Evolutionary conservation across 805 yeast genomes (phyloP).

Genomic region (Dipodascus albidus): DNA sequence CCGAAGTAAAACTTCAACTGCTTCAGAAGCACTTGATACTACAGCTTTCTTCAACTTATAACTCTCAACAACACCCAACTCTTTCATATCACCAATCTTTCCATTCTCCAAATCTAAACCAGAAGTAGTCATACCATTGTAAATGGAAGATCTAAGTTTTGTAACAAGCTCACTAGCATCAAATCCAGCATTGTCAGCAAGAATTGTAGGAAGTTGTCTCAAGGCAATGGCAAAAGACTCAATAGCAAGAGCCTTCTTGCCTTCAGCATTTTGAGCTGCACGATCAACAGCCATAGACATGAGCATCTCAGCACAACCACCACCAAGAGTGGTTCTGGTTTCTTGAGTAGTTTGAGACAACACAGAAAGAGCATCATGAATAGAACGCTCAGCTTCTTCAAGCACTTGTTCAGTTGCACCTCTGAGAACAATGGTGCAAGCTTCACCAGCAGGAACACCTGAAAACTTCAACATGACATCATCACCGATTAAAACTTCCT

Average conservation of each 20-base stretch:
- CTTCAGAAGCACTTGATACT: slow-evolving; percentile 93
- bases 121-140: slow-evolving; percentile 82
- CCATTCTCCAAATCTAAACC: slow-evolving; percentile 87
- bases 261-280: slow-evolving; percentile 82
- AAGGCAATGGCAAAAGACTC: slow-evolving; percentile 91
- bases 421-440: slow-evolving; percentile 89
- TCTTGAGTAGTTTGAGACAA: slow-evolving; percentile 89
- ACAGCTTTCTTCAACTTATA: slow-evolving; percentile 89
- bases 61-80: slow-evolving; percentile 84
- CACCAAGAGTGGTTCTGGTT: slow-evolving; percentile 86
- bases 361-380: slow-evolving; percentile 94
- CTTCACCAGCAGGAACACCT: slow-evolving; percentile 94
- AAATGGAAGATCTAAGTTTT: slow-evolving; percentile 78
- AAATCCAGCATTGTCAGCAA: slow-evolving; percentile 95
- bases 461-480: slow-evolving; percentile 81
- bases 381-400: slow-evolving; percentile 93
- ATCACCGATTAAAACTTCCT: slow-evolving; percentile 90
- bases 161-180: slow-evolving; percentile 90
- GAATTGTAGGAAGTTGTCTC: slow-evolving; percentile 87
- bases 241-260: slow-evolving; percentile 87
- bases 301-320: slow-evolving; percentile 90
- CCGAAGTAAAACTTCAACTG: slow-evolving; percentile 88
- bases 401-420: slow-evolving; percentile 96
- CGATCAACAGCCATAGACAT: slow-evolving; percentile 96
- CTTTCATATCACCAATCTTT: slow-evolving; percentile 84